Conservation (phyloP, 1,139 yeast genomes). For the Kodamaea sp. region DNA sequence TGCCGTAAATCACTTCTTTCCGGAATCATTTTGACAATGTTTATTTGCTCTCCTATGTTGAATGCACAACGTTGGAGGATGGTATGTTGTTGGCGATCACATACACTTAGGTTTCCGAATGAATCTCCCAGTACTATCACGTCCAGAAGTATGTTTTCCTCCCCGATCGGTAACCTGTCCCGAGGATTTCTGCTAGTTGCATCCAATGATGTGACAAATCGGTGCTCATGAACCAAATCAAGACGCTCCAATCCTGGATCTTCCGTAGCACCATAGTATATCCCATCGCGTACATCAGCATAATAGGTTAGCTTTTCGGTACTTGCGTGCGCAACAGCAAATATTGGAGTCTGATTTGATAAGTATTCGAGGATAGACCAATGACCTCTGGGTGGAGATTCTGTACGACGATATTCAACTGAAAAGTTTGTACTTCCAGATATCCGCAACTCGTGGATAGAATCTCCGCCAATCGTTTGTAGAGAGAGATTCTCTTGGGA, state of each 20-base stretch:
- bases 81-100: constrained; percentile 7
- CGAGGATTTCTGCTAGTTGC: constrained; percentile 1
- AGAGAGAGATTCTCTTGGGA: too few species aligned
- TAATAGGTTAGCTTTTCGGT: constrained; percentile 12
- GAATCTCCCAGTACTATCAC: constrained; percentile 29
- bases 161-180: too few species aligned
- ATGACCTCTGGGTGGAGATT: not conserved
- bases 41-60: constrained; percentile 37
- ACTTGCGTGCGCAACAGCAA: constrained; percentile 13
- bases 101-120: constrained; percentile 29
- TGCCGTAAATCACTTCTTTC: too few species aligned
- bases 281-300: constrained; percentile 26
- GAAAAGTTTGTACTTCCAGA: not conserved
- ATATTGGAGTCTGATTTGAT: constrained; percentile 7
- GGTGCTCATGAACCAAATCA: constrained; percentile 11
- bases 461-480: not conserved
- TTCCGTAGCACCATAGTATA: constrained; percentile 8
- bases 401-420: too few species aligned
- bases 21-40: constrained; percentile 18
- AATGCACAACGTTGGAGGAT: constrained; percentile 14
- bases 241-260: constrained; percentile 1
- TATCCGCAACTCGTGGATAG: not conserved
- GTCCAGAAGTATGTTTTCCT: too few species aligned
- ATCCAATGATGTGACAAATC: constrained; percentile 19
- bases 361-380: not conserved